phyloP scores from a whole-genome alignment of 371 early-diverging fungal species.

The Lichtheimia ramosa region DNA sequence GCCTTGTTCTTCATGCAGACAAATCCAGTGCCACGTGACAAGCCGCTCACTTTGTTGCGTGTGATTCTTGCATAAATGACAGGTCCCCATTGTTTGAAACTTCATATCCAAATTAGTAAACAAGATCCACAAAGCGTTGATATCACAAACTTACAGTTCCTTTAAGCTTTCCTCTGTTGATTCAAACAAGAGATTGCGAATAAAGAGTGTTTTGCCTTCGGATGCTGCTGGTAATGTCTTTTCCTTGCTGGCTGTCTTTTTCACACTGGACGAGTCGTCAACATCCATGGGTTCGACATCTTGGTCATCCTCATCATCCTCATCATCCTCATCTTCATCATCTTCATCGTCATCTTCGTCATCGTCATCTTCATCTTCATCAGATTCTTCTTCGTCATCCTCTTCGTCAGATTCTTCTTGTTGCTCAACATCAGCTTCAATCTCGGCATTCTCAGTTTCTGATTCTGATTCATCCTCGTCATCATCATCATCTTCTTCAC shows the following conservation, averaged over 20 bases:
- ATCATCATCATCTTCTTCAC: constrained; percentile 33
- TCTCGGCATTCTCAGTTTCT: constrained; percentile 14
- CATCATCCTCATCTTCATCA: constrained; percentile 35
- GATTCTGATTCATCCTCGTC: constrained; percentile 29
- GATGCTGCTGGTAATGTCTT: constrained; percentile 35
- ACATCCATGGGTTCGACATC: constrained; percentile 30
- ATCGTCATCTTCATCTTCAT: constrained; percentile 30
- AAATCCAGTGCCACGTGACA: constrained; percentile 91
- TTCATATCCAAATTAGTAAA: constrained; percentile 18
- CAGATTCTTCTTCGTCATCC: constrained; percentile 18
- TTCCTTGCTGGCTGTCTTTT: background rate
- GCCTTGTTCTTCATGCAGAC: constrained; percentile 78
- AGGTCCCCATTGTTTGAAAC: constrained; percentile 71
- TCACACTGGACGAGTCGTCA: constrained; percentile 38
- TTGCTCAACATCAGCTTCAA: constrained; percentile 28
- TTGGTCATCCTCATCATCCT: constrained; percentile 34
- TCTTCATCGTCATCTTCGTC: constrained; percentile 42
- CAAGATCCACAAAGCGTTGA: background rate
- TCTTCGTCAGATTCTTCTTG: constrained; percentile 11
- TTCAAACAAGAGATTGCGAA: constrained; percentile 91
- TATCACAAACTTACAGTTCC: constrained; percentile 62
- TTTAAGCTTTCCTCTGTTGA: constrained; percentile 80
- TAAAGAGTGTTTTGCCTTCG: constrained; percentile 84
- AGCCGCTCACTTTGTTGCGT: constrained; percentile 76
- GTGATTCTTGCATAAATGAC: constrained; percentile 85